Evolutionary conservation across 805 yeast species (phyloP), one percentile per base, ranked within the genome.

Genomic region (Zygosaccharomyces lentus): DNA sequence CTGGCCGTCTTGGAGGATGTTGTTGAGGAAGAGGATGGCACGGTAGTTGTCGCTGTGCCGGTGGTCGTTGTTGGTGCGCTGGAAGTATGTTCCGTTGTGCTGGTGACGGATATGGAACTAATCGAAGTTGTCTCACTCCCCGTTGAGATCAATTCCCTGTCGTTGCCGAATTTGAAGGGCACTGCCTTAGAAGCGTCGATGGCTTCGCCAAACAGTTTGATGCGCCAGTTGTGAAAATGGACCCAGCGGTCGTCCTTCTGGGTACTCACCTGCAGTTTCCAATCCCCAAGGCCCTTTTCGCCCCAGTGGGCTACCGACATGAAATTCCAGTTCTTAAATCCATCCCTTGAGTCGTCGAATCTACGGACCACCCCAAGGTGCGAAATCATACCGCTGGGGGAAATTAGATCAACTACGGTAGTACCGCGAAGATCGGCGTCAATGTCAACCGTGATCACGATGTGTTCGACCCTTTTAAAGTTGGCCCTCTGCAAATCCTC

Each of bases 291-390:
- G 2, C 90, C 91, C 55, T 84, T 90, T 64, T 91, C 97, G 32
- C 96, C 96, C 97, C 98, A 93, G 64, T 93, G 98, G 1, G 96
- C 97, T n/a, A 93, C 98, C 9, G 91, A 78, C 87, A 90, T 87
- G 61, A 93, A 93, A 1, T 87, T 85, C 99, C 99, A 93, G 54
- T 84, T 73, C 4, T 62, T 56, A 53, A 87, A 84, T 0, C 96
- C 96, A 1, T 62, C 70, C 1, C 55, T 51, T 5, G 80, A 72
- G 7, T 47, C 52, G 64, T 93, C 99, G 15, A 66, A 54, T 6
- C 67, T 67, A 55, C 99, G 76, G 15, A 73, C 72, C 19, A 81
- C 76, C 0, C 93, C 96, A 49, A 93, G 72, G 37, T 80, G 77
- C 15, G 96, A 87, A 7, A 69, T 69, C 25, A 85, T 73, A 0